These are phyloP conservation scores for Penicillium macrosclerotiorum DNA, from an alignment of 495 filamentous ascomycete species.

Conservation along the genomic window DNA sequence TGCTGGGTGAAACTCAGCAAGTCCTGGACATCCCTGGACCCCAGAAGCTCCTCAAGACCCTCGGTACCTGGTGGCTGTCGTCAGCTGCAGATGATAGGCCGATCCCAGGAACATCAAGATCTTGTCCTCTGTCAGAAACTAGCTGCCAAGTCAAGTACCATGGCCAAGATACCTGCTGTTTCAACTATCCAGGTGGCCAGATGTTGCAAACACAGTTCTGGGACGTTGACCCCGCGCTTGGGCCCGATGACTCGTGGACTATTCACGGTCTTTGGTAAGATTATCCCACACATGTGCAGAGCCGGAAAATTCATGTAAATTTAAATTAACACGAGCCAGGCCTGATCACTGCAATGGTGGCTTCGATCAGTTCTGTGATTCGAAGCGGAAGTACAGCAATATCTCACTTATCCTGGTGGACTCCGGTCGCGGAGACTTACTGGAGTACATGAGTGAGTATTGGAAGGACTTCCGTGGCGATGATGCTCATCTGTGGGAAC, in stretches of 20 bases:
- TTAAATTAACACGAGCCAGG: slow-evolving; percentile 33
- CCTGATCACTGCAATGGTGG: slow-evolving; percentile 86
- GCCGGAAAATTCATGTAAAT: not conserved
- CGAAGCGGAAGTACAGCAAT: slow-evolving; percentile 64
- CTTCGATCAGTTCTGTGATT: slow-evolving; percentile 72
- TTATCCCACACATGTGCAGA: not conserved
- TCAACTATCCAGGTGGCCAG: slow-evolving; percentile 76
- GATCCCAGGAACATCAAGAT: slow-evolving; percentile 9
- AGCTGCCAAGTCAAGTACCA: slow-evolving; percentile 57
- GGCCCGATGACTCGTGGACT: slow-evolving; percentile 77
- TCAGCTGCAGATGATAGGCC: slow-evolving; percentile 15
- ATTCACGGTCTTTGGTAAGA: slow-evolving; percentile 78
- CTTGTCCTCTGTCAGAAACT: slow-evolving; percentile 52
- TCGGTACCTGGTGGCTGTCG: slow-evolving; percentile 36
- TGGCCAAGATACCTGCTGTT: slow-evolving; percentile 71
- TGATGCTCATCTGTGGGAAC: slow-evolving; percentile 72
- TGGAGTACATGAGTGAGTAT: slow-evolving; percentile 73
- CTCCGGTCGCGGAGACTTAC: slow-evolving; percentile 57
- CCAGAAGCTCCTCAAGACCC: slow-evolving; percentile 40
- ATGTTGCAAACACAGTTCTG: slow-evolving; percentile 86
- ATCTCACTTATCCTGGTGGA: slow-evolving; percentile 65
- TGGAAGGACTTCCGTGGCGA: slow-evolving; percentile 70
- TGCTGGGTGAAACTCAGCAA: slow-evolving; percentile 24
- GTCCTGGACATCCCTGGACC: slow-evolving; percentile 36
- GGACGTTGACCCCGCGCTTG: slow-evolving; percentile 69